Conservation (phyloP, 192 early-diverging fungal species). For the Coemansia sp. region DNA sequence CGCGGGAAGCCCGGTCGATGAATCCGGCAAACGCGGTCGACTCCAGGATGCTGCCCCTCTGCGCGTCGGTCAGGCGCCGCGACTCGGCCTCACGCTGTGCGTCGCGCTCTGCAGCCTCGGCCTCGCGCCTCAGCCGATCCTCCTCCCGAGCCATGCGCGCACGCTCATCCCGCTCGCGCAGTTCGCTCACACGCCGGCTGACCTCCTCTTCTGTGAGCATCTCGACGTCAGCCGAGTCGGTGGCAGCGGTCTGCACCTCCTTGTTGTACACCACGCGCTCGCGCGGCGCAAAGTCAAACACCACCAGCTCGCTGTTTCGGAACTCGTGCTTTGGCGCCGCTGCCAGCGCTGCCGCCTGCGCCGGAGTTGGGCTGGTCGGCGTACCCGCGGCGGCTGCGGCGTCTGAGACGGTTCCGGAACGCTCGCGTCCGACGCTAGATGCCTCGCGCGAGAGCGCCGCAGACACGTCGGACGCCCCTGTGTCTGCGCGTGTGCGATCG, state of each 20-base stretch:
- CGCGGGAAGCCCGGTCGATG: conserved; percentile 80
- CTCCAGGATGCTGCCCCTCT: conserved; percentile 71
- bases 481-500: conserved; percentile 20
- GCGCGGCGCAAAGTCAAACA: conserved; percentile 84
- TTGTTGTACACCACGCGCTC: conserved; percentile 89
- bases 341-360: background rate
- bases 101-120: conserved; percentile 59
- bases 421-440: conserved; percentile 22
- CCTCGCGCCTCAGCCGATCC: conserved; percentile 59
- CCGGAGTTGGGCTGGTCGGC: conserved; percentile 4
- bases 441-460: conserved; percentile 23
- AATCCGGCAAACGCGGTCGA: conserved; percentile 82
- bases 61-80: conserved; percentile 81
- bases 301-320: conserved; percentile 67
- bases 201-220: conserved; percentile 48
- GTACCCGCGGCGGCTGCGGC: conserved; percentile 1
- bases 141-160: conserved; percentile 31
- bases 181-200: conserved; percentile 44
- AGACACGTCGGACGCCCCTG: conserved; percentile 14
- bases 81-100: conserved; percentile 47
- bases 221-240: conserved; percentile 25
- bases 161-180: conserved; percentile 49
- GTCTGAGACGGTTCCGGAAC: conserved; percentile 11
- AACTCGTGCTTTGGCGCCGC: conserved; percentile 60
- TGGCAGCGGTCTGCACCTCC: conserved; percentile 75